phyloP scores from a whole-genome alignment of 352 stramenopile species.

The Globisporangium nodosum region DNA sequence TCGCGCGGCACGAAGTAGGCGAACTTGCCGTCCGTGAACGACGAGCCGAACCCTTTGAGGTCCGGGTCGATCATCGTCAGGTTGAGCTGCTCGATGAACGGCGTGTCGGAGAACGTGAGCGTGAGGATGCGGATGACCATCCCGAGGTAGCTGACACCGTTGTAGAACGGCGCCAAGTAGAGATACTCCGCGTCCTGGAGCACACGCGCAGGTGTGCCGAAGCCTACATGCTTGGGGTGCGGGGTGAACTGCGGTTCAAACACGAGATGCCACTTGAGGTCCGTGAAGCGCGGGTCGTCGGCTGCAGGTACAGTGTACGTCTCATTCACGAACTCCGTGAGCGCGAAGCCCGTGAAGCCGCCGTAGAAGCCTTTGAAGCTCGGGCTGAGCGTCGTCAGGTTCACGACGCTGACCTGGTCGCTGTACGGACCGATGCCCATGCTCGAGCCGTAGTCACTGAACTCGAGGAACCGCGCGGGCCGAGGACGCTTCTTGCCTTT shows the following conservation, averaged over 20 bases:
- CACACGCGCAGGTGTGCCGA: slow-evolving; percentile 27
- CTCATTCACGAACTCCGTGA: slow-evolving; percentile 54
- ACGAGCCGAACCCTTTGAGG: slow-evolving; percentile 47
- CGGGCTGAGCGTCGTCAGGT: slow-evolving; percentile 41
- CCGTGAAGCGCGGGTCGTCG: slow-evolving; percentile 46
- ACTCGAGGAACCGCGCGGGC: slow-evolving; percentile 66
- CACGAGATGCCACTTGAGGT: slow-evolving; percentile 35
- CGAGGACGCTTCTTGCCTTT: slow-evolving; percentile 71
- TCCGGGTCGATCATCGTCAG: slow-evolving; percentile 32
- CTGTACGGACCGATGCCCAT: slow-evolving; percentile 64
- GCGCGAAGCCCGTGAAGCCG: slow-evolving; percentile 53
- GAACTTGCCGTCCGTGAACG: slow-evolving; percentile 51
- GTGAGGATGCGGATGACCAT: slow-evolving; percentile 34
- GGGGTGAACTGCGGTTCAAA: slow-evolving; percentile 43
- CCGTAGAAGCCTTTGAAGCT: slow-evolving; percentile 51
- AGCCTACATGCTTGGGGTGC: slow-evolving; percentile 32
- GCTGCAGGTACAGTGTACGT: slow-evolving; percentile 40
- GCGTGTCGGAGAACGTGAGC: slow-evolving; percentile 39
- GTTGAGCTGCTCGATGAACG: slow-evolving; percentile 53
- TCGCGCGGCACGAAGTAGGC: slow-evolving; percentile 63
- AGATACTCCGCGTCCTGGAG: slow-evolving; percentile 51
- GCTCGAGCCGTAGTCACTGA: slow-evolving; percentile 67
- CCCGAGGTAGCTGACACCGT: slow-evolving; percentile 41
- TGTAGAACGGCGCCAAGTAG: slow-evolving; percentile 67
- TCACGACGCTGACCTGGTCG: slow-evolving; percentile 49